Evolutionary conservation across 106 monocot species (phyloP), one percentile per base, ranked within the genome.

Genomic region (Phalaenopsis equestris): DNA sequence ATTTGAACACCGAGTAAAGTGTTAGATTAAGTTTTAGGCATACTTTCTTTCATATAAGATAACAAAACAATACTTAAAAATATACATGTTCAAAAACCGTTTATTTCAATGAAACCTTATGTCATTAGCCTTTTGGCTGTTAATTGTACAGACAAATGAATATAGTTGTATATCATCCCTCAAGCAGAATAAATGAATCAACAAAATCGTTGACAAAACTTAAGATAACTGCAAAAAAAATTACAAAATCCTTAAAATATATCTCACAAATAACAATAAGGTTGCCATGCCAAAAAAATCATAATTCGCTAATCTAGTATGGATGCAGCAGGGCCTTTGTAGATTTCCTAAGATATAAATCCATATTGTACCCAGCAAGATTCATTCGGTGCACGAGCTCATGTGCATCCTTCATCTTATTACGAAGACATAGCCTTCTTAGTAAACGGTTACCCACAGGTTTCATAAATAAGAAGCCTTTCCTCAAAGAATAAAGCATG

Each of bases 351-450:
- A 96, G 87, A 85, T 90, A 94, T 7, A 39, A 47, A 46, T 92
- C 87, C 85, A 96, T 79, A 41, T 90, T 82, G 78, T 93, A 96
- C 67, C 96, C 93, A 58, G 87, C 78, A 72, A 85, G 82, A 75
- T 56, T 70, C 87, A 96, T 93, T 82, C 80, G 75, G 56, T 55
- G 58, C n/a, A 81, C 91, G 52, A 96, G 84, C 56, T 75, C 82
- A 61, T 75, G 76, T 39, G 87, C 92, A 43, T 76, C 94, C 49
- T 80, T 80, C 79, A 81, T 87, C 72, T 79, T 86, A 77, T 84
- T 76, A 75, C 46, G 61, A 39, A 83, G 37, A 65, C 88, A 90
- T 23, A 95, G 93, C 67, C 56, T 88, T 84, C 89, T 87, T 65
- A 95, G 57, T 30, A 99, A 78, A 21, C 81, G 77, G 77, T 99